A percentile compares a stretch with the other conserved stretches of the same genome.
These are phyloP conservation scores for Brasilioporus rufonigricans DNA, from an alignment of 768 basidiomycete genomes.

Conservation along the genomic window DNA sequence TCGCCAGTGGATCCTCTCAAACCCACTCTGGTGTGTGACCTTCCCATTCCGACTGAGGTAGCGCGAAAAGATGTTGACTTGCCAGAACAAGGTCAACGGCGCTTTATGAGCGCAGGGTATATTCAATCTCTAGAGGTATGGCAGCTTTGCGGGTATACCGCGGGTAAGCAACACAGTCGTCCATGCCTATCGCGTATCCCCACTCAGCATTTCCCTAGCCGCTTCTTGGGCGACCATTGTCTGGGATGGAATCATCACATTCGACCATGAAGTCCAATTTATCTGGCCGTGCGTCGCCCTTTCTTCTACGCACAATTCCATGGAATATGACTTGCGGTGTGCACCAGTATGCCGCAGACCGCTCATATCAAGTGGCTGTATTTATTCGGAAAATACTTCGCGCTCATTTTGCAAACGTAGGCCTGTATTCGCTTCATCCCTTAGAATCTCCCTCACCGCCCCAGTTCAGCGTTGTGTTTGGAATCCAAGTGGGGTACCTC, in stretches of 20 bases:
- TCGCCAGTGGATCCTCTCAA: neutral
- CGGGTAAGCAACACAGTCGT: conserved; percentile 1
- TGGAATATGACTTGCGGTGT: neutral
- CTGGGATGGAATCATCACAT: conserved; percentile 21
- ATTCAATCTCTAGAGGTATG: neutral
- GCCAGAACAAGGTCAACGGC: neutral
- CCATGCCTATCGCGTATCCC: neutral
- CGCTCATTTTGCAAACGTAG: conserved; percentile 19
- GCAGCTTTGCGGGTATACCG: conserved; percentile 5
- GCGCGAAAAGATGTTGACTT: neutral
- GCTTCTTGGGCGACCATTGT: conserved; percentile 5
- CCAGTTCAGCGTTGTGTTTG: conserved; percentile 5
- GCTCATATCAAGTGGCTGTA: conserved; percentile 28
- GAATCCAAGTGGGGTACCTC: conserved; percentile 6
- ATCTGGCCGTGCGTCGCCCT: conserved; percentile 24
- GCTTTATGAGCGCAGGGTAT: neutral
- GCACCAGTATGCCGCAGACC: conserved; percentile 12
- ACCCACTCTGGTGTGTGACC: neutral
- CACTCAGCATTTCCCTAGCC: neutral
- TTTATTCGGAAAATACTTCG: conserved; percentile 22
- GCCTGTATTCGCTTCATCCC: neutral
- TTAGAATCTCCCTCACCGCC: neutral
- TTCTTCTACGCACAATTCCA: neutral
- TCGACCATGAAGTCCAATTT: conserved; percentile 19
- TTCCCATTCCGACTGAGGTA: neutral